Conservation (phyloP, 176 grass and related monocot genomes). For the Oryza nivara region DNA sequence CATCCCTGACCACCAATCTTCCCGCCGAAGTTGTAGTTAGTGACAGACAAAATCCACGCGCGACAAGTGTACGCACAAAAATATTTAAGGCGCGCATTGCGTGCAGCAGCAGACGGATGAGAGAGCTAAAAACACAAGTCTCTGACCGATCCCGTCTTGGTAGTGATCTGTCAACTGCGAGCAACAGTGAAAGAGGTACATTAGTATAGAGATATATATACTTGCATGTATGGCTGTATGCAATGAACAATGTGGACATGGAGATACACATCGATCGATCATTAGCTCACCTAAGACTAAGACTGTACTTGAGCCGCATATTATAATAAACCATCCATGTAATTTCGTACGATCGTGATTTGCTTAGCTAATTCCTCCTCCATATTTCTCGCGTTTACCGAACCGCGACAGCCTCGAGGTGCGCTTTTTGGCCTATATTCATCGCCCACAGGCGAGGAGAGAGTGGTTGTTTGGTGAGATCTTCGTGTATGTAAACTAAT, state of each 20-base stretch:
- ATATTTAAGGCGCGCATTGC: conserved; percentile 1
- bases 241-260: conserved; percentile 40
- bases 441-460: neutral
- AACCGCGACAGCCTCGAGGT: neutral
- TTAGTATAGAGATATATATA: neutral
- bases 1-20: neutral
- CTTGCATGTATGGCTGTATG: neutral
- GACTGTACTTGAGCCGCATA: neutral
- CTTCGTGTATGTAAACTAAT: neutral
- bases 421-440: neutral
- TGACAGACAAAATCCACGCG: neutral
- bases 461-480: conserved; percentile 39
- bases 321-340: neutral
- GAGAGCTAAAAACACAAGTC: neutral
- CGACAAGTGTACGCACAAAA: neutral
- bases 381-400: conserved; percentile 10
- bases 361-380: neutral
- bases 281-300: conserved; percentile 41
- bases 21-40: neutral
- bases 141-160: neutral
- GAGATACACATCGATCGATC: neutral
- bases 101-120: neutral
- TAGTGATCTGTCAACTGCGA: conserved; percentile 22
- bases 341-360: neutral
- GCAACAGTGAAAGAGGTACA: neutral